A percentile compares a stretch with the other conserved stretches of the same genome.
phyloP scores from a whole-genome alignment of 148 eudicot genomes.

The Camellia lanceoleosa region DNA sequence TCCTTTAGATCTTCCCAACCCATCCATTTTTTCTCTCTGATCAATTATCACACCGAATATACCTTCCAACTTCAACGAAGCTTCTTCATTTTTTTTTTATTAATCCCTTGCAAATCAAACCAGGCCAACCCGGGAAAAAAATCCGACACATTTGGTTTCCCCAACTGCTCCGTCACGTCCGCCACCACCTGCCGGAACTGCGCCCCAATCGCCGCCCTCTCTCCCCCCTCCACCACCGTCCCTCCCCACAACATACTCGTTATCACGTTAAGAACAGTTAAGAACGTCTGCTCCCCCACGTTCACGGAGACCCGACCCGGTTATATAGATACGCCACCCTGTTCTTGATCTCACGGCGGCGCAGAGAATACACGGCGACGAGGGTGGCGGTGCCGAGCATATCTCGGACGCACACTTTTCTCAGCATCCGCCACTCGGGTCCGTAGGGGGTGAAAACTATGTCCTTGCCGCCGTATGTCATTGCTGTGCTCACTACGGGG shows the following conservation, averaged over 20 bases:
- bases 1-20: no score
- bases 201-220: conserved; percentile 24
- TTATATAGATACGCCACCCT: no score
- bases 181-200: conserved; percentile 37
- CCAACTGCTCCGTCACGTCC: conserved; percentile 29
- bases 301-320: no score
- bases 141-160: conserved; percentile 48
- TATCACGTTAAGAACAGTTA: conserved; percentile 35
- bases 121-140: conserved; percentile 45
- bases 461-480: conserved; percentile 52
- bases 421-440: conserved; percentile 55
- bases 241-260: conserved; percentile 76
- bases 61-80: no score
- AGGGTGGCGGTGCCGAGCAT: no score
- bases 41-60: no score
- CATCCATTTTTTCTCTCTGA: no score
- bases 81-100: no score
- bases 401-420: no score
- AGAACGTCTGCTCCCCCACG: no score
- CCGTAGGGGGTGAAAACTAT: conserved; percentile 64
- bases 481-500: conserved; percentile 43
- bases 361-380: no score
- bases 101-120: conserved; percentile 63
- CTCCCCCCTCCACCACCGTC: conserved; percentile 19
- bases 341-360: no score